Evolutionary conservation across 2,329 filamentous ascomycete species (phyloP), one percentile per base, ranked within the genome.

Genomic region (Phyllosticta citribraziliensis): DNA sequence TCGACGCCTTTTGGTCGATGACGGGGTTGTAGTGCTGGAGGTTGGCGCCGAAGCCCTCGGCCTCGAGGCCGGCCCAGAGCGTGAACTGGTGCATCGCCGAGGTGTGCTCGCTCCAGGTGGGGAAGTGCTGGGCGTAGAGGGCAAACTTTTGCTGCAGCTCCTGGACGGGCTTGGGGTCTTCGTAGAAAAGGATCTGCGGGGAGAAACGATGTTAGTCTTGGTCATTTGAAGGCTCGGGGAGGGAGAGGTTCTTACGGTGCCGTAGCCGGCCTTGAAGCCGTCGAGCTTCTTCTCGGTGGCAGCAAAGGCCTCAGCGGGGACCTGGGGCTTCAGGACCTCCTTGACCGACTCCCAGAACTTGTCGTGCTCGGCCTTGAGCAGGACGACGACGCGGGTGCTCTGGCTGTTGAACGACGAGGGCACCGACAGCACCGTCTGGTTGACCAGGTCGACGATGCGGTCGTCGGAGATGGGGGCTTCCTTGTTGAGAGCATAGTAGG

Each of bases 1-100:
- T 78, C 53, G 81, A 76, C 58, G 91, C 87, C 77, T 86, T 84
- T 66, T 81, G 80, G 76, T 96, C 88, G 67, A 95, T 84, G 62
- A 96, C 75, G 20, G 91, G 91, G 82, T 91, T 94, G 81, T 96
- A 96, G 79, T 96, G 91, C 81, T 96, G 91, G 58, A 96, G 82
- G 81, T 92, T 96, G 72, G 87, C 88, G 66, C 91, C 91, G 61
- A 95, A 83, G 30, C 91, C 91, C 73, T 94, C 90, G 63, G 86
- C 81, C 77, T 92, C 88, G 62, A 96, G 84, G 3, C 87, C 88
- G 19, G 86, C 87, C 91, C 91, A 96, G 67, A 91, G 73, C 66
- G 84, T 79, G 76, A 84, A 88, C 79, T 96, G 89, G 70, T 89
- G 83, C 85, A 96, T 96, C 74, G 83, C 92, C 72, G 82, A 83